Evolutionary conservation across 2,329 filamentous ascomycete species (phyloP).

Genomic region (Penicillium sp.): DNA sequence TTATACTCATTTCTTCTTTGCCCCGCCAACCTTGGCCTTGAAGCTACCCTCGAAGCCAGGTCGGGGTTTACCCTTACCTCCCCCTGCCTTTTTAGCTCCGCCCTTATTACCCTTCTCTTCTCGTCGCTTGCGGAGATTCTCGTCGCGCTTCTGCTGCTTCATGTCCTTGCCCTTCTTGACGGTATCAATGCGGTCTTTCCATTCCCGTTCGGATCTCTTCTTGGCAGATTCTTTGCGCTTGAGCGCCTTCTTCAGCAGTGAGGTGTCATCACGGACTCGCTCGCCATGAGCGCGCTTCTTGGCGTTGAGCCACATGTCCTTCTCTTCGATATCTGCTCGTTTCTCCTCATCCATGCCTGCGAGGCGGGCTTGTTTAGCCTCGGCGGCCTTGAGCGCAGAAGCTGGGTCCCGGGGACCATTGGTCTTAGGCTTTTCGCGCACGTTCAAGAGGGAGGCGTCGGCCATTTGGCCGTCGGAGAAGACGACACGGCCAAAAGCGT

Average conservation of each 20-base stretch:
- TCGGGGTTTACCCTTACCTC: conserved; percentile 58
- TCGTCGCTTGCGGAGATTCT: conserved; percentile 73
- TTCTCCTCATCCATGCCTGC: conserved; percentile 77
- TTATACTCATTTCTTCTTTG: conserved; percentile 47
- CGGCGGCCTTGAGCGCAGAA: conserved; percentile 81
- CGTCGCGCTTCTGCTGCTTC: conserved; percentile 80
- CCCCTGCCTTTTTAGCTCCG: conserved; percentile 50
- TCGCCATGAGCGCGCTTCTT: conserved; percentile 88
- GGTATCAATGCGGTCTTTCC: conserved; percentile 73
- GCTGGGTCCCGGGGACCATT: conserved; percentile 85
- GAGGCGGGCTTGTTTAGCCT: conserved; percentile 84
- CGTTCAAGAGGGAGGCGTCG: conserved; percentile 68
- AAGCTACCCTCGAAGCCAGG: conserved; percentile 77
- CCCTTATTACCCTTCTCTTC: conserved; percentile 71
- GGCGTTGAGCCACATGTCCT: conserved; percentile 91
- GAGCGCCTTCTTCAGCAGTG: conserved; percentile 87
- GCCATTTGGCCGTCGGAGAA: conserved; percentile 85
- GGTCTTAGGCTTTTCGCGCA: conserved; percentile 72
- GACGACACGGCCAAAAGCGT: conserved; percentile 88
- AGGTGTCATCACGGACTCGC: conserved; percentile 84
- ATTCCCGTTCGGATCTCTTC: conserved; percentile 89
- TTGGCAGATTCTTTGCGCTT: conserved; percentile 91
- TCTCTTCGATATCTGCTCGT: conserved; percentile 84
- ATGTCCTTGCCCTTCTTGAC: conserved; percentile 78
- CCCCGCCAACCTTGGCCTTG: conserved; percentile 55